Conservation (phyloP, 2,329 filamentous ascomycete species). For the Colletotrichum chrysophilum region DNA sequence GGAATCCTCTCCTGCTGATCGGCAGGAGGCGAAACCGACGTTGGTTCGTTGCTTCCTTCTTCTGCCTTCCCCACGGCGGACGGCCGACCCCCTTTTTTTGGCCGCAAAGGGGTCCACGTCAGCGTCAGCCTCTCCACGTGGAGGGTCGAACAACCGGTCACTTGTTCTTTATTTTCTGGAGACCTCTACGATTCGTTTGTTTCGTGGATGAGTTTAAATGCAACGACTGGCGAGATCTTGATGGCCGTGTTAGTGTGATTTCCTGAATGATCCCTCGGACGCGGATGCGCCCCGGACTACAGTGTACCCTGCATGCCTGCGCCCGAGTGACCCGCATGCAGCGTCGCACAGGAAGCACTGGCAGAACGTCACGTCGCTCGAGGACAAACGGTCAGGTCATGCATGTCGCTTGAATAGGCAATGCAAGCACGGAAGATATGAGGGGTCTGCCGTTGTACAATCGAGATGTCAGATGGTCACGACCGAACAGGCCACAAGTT, state of each 20-base stretch:
- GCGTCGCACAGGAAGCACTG: neutral
- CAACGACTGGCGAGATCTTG: neutral
- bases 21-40: neutral
- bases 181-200: neutral
- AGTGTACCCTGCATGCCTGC: neutral
- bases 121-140: neutral
- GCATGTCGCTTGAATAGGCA: neutral
- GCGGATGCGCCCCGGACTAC: neutral
- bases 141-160: neutral
- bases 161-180: neutral
- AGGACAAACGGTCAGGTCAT: constrained; percentile 1
- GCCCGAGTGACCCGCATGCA: neutral
- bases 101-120: neutral
- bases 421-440: neutral
- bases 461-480: neutral
- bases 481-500: neutral
- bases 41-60: neutral
- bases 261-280: neutral
- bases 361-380: neutral
- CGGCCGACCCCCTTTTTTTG: neutral
- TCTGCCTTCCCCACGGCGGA: neutral
- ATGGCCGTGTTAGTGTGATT: neutral
- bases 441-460: neutral
- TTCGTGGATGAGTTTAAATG: neutral
- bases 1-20: neutral